phyloP scores from a whole-genome alignment of 2,329 filamentous ascomycete species.

The Mycogone perniciosa region DNA sequence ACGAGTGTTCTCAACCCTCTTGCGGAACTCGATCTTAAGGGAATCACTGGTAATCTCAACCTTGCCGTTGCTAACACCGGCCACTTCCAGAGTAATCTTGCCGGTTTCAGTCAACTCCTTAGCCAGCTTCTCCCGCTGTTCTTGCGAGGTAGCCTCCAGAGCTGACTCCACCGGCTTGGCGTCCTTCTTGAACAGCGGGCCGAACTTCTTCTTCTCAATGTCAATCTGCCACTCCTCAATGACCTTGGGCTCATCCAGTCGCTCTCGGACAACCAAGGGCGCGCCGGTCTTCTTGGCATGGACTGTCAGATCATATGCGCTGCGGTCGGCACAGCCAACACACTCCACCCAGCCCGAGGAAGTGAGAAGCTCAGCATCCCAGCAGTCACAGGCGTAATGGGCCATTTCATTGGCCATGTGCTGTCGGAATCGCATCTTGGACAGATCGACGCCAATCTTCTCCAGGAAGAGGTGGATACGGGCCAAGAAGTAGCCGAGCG shows the following conservation, averaged over 20 bases:
- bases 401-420: conserved; percentile 79
- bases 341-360: conserved; percentile 98
- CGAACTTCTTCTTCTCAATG: conserved; percentile 92
- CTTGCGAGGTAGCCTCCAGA: conserved; percentile 68
- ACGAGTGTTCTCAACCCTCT: conserved; percentile 72
- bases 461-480: conserved; percentile 86
- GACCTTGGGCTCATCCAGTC: conserved; percentile 66
- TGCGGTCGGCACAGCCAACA: conserved; percentile 92
- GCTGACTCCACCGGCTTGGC: conserved; percentile 78
- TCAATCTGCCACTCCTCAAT: conserved; percentile 86
- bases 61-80: conserved; percentile 59
- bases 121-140: conserved; percentile 72
- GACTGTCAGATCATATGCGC: conserved; percentile 87
- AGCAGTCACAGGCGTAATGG: conserved; percentile 95
- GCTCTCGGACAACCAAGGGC: conserved; percentile 77
- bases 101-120: conserved; percentile 66
- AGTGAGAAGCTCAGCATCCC: conserved; percentile 90
- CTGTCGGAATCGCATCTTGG: conserved; percentile 91
- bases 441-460: conserved; percentile 79
- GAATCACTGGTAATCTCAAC: conserved; percentile 75
- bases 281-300: conserved; percentile 90
- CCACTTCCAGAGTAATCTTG: conserved; percentile 71
- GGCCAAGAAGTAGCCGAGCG: conserved; percentile 92
- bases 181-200: conserved; percentile 92
- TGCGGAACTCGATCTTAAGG: conserved; percentile 77